A percentile compares a stretch with the other conserved stretches of the same genome.
These are phyloP conservation scores for Penicillium angulare DNA, from an alignment of 495 filamentous ascomycete species.

Conservation along the genomic window DNA sequence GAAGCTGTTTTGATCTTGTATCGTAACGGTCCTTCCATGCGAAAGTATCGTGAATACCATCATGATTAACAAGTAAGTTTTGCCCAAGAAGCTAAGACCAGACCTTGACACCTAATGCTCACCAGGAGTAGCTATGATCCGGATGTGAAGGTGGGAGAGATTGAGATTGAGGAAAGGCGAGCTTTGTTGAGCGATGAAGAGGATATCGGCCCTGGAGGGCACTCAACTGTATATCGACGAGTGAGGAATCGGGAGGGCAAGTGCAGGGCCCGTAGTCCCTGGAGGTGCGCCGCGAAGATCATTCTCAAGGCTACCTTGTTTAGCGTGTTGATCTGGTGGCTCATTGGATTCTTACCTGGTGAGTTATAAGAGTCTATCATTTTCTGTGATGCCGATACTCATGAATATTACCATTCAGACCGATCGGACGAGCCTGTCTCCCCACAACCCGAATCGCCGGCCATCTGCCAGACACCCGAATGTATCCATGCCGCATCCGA, in stretches of 20 bases:
- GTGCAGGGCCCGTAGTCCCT: neutral
- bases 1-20: too few species aligned
- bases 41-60: too few species aligned
- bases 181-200: neutral
- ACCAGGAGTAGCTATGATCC: neutral
- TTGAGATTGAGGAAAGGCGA: neutral
- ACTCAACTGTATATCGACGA: neutral
- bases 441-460: neutral
- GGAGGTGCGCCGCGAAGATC: neutral
- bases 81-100: neutral
- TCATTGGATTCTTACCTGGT: neutral
- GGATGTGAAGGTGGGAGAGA: neutral
- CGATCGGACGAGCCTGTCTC: too few species aligned
- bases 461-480: constrained; percentile 55
- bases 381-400: neutral
- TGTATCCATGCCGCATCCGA: constrained; percentile 69
- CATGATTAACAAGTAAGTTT: too few species aligned
- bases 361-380: neutral
- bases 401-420: neutral
- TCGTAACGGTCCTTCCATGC: too few species aligned
- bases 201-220: neutral
- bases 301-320: neutral
- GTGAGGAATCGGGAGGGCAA: neutral
- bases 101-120: neutral
- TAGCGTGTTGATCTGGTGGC: neutral